Base-by-base conservation (phyloP, 1,139 yeast species). In the Diutina rugosa region DNA sequence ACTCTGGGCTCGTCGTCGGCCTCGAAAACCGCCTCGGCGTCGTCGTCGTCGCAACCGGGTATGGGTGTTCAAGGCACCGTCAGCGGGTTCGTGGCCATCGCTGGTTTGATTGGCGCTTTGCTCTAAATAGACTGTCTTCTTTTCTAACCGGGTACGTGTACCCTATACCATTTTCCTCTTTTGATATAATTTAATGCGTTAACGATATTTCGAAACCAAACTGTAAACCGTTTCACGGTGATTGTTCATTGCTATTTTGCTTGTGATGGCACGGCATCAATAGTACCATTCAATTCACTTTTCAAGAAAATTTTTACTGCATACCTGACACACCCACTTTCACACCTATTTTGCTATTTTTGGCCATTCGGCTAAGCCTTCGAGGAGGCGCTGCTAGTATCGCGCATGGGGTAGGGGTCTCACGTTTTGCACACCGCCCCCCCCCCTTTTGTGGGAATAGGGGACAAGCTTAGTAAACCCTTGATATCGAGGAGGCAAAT, bases 31-130 rank as follows among this genome's bases (percentile, higher is more conserved):
- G 26, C 26, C 16, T 26, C 51, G 9, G 21, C 51, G 18, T 12
- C 18, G 35, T 30, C 53, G 28, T 7, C 10, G 41, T 14, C 38
- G n/a, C 32, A 28, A 12, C n/a, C 14, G n/a, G 35, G n/a, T 16
- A 28, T 28, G 18, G 53, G n/a, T 18, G 18, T 28, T n/a, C 41
- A n/a, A 7, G 53, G 41, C 29, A 8, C 44, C n/a, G 44, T 49
- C 28, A 49, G 16, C 32, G 53, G 53, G 6, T 21, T 32, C 28
- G 5, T 49, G n/a, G 53, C 53, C 18, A 18, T 32, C 29, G 53
- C 51, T 47, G 51, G 53, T 30, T 30, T 49, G 53, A 38, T 49
- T 18, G 53, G 26, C 18, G 53, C 53, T 30, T 49, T 49, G 53
- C 53, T 49, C 29, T 49, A 49, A 35, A 35, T 35, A 35, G 41